Evolutionary conservation across 768 basidiomycete genomes (phyloP), one percentile per base, ranked within the genome.

Genomic region (Leccinum imitatum): DNA sequence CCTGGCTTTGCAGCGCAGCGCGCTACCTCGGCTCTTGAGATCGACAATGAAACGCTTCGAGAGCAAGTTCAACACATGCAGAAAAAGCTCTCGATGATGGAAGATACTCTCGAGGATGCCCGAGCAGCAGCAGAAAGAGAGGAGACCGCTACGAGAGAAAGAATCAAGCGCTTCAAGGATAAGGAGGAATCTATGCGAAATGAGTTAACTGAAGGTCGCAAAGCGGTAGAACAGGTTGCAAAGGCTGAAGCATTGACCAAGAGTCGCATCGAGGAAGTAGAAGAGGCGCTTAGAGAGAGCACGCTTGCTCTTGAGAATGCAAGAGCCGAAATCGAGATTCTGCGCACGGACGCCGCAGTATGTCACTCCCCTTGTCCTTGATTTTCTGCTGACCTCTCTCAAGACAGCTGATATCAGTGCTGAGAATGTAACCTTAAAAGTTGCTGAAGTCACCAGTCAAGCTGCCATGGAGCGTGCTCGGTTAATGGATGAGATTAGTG

Each of bases 21-120:
- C 27, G 78, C 83, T 4, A 75, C 84, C 5, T 87, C 92, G 9
- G 95, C 95, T 0, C 83, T 87, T 3, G 86, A 93, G 69, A 98
- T 99, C 63, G 95, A 99, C 73, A 98, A 98, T 67, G 95, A 98
- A 72, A 88, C 85, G 14, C 83, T 98, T 13, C 86, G 83, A 15
- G 95, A 95, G 30, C 95, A 99, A 71, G 82, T 93, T n/a, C 83
- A 85, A 44, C 92, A 98, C 73, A 78, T 96, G 35, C 89, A 93
- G 69, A 85, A 83, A 69, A 90, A 89, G 72, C 81, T 95, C 30
- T 73, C 80, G 2, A 78, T 77, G 41, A 78, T 96, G 67, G 95
- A 98, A 69, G 96, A 96, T 67, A 78, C 85, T 63, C 80, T 98
- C 15, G 93, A 95, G 64, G 94, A 97, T 67, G 78, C 82, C 1